phyloP scores from a whole-genome alignment of 495 filamentous ascomycete species.

The Penicillium cinerascens region DNA sequence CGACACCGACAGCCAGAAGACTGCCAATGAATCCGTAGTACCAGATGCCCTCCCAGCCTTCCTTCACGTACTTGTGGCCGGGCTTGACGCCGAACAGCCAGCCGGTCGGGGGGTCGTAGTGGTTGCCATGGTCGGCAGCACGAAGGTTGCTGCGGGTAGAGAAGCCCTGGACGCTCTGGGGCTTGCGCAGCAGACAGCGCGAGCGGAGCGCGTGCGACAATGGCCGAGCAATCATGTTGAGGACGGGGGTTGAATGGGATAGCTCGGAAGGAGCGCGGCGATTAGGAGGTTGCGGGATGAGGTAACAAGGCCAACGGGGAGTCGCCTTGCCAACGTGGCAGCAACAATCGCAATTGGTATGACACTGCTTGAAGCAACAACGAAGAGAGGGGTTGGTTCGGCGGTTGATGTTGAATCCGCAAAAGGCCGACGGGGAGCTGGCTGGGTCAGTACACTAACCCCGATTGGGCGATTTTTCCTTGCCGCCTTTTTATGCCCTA shows the following conservation, averaged over 20 bases:
- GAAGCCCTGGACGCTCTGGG: conserved; percentile 41
- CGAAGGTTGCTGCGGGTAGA: conserved; percentile 42
- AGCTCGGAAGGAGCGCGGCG: conserved; percentile 4
- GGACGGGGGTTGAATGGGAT: conserved; percentile 14
- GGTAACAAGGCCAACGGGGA: conserved; percentile 6
- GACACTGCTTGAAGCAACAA: conserved; percentile 21
- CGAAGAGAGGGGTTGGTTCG: conserved; percentile 36
- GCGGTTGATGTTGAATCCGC: conserved; percentile 48
- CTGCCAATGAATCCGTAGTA: conserved; percentile 90
- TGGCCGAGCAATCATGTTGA: conserved; percentile 42
- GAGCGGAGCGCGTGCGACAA: conserved; percentile 42
- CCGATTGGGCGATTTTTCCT: conserved; percentile 26
- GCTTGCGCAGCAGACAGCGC: conserved; percentile 36
- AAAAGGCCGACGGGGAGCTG: conserved; percentile 42
- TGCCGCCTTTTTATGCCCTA: conserved; percentile 31
- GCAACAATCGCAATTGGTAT: conserved; percentile 22
- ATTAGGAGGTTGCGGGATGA: conserved; percentile 2
- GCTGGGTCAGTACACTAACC: conserved; percentile 35
- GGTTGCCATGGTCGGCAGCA: conserved; percentile 60
- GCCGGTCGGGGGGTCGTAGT: conserved; percentile 88
- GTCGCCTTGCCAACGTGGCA: conserved; percentile 18
- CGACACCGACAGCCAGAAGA: conserved; percentile 67
- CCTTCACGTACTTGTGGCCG: conserved; percentile 89
- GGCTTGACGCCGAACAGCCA: conserved; percentile 90
- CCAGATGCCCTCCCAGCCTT: conserved; percentile 91